phyloP scores from a whole-genome alignment of 2,329 filamentous ascomycete genomes.

The Phaeosphaeria sp. region DNA sequence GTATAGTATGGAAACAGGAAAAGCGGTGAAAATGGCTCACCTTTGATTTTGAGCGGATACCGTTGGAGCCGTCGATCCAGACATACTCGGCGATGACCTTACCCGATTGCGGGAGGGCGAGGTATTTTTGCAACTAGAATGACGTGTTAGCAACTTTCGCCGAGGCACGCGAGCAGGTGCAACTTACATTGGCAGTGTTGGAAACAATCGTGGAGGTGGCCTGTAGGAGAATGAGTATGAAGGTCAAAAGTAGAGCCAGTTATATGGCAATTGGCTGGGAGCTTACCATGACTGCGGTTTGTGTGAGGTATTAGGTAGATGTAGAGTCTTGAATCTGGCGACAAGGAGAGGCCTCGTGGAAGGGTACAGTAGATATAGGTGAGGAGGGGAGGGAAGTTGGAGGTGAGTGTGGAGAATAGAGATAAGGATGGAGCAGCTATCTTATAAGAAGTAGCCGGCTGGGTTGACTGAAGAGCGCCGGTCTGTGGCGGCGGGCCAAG shows the following conservation, averaged over 20 bases:
- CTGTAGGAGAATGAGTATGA: conserved; percentile 26
- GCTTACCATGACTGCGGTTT: conserved; percentile 44
- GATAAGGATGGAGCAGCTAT: conserved; percentile 35
- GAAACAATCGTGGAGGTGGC: conserved; percentile 53
- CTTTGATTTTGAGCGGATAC: conserved; percentile 92
- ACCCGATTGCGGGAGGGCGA: conserved; percentile 88
- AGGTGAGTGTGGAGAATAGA: conserved; percentile 23
- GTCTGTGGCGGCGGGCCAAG: conserved; percentile 41
- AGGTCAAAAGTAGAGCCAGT: conserved; percentile 1
- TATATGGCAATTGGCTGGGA: conserved; percentile 6
- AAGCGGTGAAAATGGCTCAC: conserved; percentile 62
- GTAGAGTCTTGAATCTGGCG: conserved; percentile 4
- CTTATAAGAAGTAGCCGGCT: conserved; percentile 37
- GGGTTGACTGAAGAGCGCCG: conserved; percentile 30
- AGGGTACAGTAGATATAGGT: conserved; percentile 18
- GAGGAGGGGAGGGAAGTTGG: conserved; percentile 15
- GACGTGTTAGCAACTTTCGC: conserved; percentile 25
- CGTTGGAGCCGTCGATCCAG: conserved; percentile 88
- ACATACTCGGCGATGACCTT: conserved; percentile 93
- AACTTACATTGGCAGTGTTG: conserved; percentile 57
- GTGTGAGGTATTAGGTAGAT: conserved; percentile 16
- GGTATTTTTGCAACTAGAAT: conserved; percentile 85
- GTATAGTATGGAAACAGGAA: not conserved
- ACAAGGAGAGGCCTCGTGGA: conserved; percentile 19
- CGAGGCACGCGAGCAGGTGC: conserved; percentile 22